These are phyloP conservation scores for Penicillium polonicum DNA, from an alignment of 2,329 filamentous ascomycete species.

Conservation along the genomic window DNA sequence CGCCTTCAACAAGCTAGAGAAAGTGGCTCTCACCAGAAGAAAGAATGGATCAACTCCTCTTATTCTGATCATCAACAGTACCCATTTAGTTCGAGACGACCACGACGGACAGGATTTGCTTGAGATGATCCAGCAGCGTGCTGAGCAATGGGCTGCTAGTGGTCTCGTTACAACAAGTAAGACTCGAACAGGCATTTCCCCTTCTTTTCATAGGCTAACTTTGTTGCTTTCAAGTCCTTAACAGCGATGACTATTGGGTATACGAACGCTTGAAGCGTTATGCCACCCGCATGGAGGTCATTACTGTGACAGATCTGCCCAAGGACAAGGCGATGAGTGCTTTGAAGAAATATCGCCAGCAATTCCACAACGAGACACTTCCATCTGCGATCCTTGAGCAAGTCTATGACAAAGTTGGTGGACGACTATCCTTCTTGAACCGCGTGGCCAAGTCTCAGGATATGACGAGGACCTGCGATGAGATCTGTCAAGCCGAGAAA, in stretches of 20 bases:
- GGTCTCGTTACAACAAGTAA: slow-evolving; percentile 73
- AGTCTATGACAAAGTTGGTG: slow-evolving; percentile 84
- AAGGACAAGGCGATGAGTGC: slow-evolving; percentile 75
- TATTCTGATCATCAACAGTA: slow-evolving; percentile 91
- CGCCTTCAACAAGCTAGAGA: slow-evolving; percentile 96
- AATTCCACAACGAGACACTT: slow-evolving; percentile 67
- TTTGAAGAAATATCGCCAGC: slow-evolving; percentile 73
- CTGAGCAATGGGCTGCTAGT: slow-evolving; percentile 92
- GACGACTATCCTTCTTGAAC: slow-evolving; percentile 82
- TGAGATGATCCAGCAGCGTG: slow-evolving; percentile 90
- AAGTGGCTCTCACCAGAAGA: slow-evolving; percentile 73
- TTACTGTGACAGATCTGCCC: slow-evolving; percentile 78
- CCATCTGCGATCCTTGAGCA: slow-evolving; percentile 61
- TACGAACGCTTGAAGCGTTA: slow-evolving; percentile 92
- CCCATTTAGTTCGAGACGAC: slow-evolving; percentile 86
- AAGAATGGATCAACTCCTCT: slow-evolving; percentile 65
- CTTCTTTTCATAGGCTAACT: not conserved
- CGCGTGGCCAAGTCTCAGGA: slow-evolving; percentile 82
- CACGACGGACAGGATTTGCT: slow-evolving; percentile 90
- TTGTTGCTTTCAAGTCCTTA: slow-evolving; percentile 65
- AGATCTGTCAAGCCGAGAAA: slow-evolving; percentile 69
- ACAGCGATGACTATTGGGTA: slow-evolving; percentile 97
- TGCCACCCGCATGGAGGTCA: slow-evolving; percentile 90
- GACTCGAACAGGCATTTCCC: not conserved
- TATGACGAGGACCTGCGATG: slow-evolving; percentile 75